Percentiles rank a stretch among this genome's conserved stretches.
Conservation (phyloP, 2,329 filamentous ascomycete species). For the Fusarium subtropicale region DNA sequence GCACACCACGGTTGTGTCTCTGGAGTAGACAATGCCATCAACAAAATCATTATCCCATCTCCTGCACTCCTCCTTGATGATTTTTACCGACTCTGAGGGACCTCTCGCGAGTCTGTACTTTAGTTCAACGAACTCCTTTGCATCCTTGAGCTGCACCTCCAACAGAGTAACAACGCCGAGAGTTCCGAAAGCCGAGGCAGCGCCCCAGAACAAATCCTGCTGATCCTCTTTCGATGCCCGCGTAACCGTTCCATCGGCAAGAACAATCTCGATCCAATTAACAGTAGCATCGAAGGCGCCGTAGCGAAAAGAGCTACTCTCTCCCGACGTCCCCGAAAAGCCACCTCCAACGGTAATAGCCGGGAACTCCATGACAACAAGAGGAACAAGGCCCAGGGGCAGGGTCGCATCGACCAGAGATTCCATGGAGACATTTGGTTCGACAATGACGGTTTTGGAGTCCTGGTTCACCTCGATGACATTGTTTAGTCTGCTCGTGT, state of each 20-base stretch:
- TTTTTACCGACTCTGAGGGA: conserved; percentile 53
- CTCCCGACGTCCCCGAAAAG: conserved; percentile 73
- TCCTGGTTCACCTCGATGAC: conserved; percentile 70
- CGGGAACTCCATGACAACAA: conserved; percentile 77
- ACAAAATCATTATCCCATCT: conserved; percentile 69
- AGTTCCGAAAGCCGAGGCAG: conserved; percentile 74
- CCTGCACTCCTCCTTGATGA: conserved; percentile 58
- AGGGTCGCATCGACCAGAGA: conserved; percentile 68
- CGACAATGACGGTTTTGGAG: conserved; percentile 69
- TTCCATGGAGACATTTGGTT: conserved; percentile 79
- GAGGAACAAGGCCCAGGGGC: conserved; percentile 67
- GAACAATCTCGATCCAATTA: conserved; percentile 72
- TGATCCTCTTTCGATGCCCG: conserved; percentile 65
- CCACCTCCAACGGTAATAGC: conserved; percentile 78
- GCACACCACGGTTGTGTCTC: conserved; percentile 68
- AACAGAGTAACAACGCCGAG: conserved; percentile 74
- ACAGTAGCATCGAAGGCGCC: conserved; percentile 74
- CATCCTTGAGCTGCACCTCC: conserved; percentile 68
- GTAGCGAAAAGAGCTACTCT: conserved; percentile 75
- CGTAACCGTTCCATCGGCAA: conserved; percentile 69
- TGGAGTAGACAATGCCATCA: conserved; percentile 74
- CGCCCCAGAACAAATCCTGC: conserved; percentile 72
- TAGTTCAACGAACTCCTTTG: conserved; percentile 67
- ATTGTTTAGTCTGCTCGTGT: conserved; percentile 72
- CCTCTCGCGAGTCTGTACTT: conserved; percentile 63